Evolutionary conservation across 495 filamentous ascomycete species (phyloP).

Genomic region (Daldinia childiae): DNA sequence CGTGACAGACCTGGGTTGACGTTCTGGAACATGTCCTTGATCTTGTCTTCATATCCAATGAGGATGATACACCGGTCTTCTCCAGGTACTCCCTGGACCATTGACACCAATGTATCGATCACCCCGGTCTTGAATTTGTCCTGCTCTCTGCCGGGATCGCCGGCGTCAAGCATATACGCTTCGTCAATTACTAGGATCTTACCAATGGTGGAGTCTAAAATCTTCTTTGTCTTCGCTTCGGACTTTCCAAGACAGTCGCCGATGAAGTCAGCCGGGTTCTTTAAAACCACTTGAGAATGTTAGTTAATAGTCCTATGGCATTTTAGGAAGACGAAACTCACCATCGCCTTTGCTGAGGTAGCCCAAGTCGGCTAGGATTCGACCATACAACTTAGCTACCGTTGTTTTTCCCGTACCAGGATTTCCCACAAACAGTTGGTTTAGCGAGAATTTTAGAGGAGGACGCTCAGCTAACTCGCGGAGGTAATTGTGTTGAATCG

Average conservation of each 20-base stretch:
- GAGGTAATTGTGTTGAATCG: slow-evolving; percentile 65
- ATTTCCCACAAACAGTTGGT: slow-evolving; percentile 72
- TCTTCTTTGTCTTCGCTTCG: slow-evolving; percentile 72
- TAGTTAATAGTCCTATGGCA: too few relatives aligned
- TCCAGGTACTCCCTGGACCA: slow-evolving; percentile 75
- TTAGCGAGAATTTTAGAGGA: slow-evolving; percentile 63
- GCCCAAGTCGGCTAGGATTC: slow-evolving; percentile 67
- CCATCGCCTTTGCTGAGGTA: slow-evolving; percentile 46
- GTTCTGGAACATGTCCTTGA: slow-evolving; percentile 78
- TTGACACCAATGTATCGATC: slow-evolving; percentile 77
- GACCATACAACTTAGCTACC: slow-evolving; percentile 74
- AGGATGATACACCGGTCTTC: slow-evolving; percentile 81
- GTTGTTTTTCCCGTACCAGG: slow-evolving; percentile 82
- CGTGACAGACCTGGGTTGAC: slow-evolving; percentile 77
- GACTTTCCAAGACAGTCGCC: slow-evolving; percentile 69
- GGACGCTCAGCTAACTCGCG: slow-evolving; percentile 66
- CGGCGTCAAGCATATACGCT: slow-evolving; percentile 62
- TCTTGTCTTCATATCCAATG: slow-evolving; percentile 77
- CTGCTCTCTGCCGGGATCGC: slow-evolving; percentile 25
- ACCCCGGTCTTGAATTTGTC: slow-evolving; percentile 71
- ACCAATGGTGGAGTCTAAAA: slow-evolving; percentile 68
- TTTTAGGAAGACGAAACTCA: too few relatives aligned
- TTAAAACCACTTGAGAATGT: slow-evolving; percentile 15
- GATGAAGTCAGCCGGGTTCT: slow-evolving; percentile 75
- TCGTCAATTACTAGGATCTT: slow-evolving; percentile 84